These are phyloP conservation scores for Fusarium scirpi DNA, from an alignment of 2,329 filamentous ascomycete species.

Conservation along the genomic window DNA sequence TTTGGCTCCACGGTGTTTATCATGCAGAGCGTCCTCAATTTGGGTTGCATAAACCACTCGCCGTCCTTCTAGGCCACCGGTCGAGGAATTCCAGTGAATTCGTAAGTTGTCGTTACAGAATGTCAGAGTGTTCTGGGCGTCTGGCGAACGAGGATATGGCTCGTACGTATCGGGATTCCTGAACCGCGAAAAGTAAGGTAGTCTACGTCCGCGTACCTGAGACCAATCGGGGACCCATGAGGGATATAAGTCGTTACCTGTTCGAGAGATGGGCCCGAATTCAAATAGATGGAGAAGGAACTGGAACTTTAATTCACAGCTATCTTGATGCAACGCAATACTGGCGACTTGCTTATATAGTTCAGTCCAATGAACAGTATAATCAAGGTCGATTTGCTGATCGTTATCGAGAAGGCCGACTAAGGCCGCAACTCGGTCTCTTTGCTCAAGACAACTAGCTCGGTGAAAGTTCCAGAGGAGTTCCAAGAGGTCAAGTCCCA, in stretches of 20 bases:
- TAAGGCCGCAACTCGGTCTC: constrained; percentile 9
- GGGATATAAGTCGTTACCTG: constrained; percentile 3
- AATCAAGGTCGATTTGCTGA: background rate
- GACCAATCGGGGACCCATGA: constrained; percentile 22
- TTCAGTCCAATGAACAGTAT: background rate
- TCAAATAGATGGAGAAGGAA: constrained; percentile 12
- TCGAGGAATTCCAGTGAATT: constrained; percentile 4
- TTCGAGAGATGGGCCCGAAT: constrained; percentile 6
- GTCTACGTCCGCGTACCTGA: constrained; percentile 1
- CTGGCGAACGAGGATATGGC: constrained; percentile 2
- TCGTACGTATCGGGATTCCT: constrained; percentile 12
- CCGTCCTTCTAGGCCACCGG: background rate
- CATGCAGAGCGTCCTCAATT: background rate
- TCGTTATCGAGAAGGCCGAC: background rate
- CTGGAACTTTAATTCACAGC: background rate
- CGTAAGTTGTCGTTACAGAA: background rate
- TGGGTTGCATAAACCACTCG: constrained; percentile 1
- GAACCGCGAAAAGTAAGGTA: background rate
- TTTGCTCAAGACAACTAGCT: constrained; percentile 1
- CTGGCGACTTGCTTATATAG: background rate
- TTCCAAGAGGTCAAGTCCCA: background rate
- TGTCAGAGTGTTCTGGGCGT: background rate
- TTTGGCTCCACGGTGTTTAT: background rate
- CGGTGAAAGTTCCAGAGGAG: constrained; percentile 15
- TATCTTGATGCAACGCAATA: background rate